Percentiles rank a stretch among this genome's conserved stretches.
phyloP scores from a whole-genome alignment of 2,329 filamentous ascomycete species.

The Pseudocercospora fijiensis region DNA sequence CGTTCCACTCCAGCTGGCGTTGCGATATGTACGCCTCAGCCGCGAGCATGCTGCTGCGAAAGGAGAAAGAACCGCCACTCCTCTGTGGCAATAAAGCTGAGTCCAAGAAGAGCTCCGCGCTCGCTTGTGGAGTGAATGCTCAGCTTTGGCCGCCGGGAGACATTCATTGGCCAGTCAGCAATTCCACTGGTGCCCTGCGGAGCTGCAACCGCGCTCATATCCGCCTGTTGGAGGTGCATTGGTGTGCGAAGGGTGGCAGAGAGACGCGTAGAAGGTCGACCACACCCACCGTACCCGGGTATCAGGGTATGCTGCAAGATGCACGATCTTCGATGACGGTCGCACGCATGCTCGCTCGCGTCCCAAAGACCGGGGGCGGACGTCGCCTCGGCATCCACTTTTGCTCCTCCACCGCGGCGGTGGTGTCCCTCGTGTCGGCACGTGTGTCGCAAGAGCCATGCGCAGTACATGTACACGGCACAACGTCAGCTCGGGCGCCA shows the following conservation, averaged over 20 bases:
- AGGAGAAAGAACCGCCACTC: conserved; percentile 22
- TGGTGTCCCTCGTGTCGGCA: conserved; percentile 3
- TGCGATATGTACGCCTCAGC: conserved; percentile 25
- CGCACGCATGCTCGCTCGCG: conserved; percentile 9
- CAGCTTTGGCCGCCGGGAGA: conserved; percentile 2
- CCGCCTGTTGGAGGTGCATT: background rate
- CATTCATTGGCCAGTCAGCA: conserved; percentile 13
- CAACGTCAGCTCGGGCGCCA: background rate
- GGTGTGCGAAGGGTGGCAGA: background rate
- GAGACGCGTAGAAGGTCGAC: background rate
- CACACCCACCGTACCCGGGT: background rate
- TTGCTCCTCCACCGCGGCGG: background rate
- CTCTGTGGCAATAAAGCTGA: conserved; percentile 25
- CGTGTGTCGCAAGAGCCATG: background rate
- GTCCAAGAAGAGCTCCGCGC: conserved; percentile 13
- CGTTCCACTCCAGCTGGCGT: conserved; percentile 19
- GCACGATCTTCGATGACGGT: conserved; percentile 14
- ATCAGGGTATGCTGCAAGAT: conserved; percentile 2
- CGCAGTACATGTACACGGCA: background rate
- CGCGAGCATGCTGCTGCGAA: conserved; percentile 18
- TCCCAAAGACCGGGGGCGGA: conserved; percentile 14
- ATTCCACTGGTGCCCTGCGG: conserved; percentile 17
- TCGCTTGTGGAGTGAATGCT: conserved; percentile 11
- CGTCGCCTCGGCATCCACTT: conserved; percentile 5
- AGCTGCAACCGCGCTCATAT: conserved; percentile 15